Evolutionary conservation across 1,284 basidiomycete species (phyloP).

Genomic region (Cronartium ribicola): DNA sequence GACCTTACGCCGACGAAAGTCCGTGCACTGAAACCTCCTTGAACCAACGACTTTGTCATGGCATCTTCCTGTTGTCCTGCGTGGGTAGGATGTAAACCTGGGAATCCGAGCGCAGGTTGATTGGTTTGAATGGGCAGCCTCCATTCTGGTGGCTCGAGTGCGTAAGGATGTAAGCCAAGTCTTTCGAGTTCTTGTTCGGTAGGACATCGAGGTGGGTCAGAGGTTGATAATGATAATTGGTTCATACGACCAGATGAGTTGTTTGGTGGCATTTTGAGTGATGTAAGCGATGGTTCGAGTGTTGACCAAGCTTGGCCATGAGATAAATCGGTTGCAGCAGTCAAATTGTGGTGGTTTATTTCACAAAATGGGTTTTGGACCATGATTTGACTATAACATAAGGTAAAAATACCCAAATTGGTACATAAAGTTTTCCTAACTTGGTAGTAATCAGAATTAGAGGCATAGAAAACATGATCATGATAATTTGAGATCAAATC

Average conservation of each 20-base stretch:
- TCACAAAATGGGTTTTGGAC: no score
- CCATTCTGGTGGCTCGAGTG: constrained; percentile 35
- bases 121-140: constrained; percentile 38
- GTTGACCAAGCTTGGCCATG: not conserved
- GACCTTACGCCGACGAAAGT: constrained; percentile 62
- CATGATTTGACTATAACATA: no score
- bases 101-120: constrained; percentile 58
- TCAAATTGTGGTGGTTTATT: no score
- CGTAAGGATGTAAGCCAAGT: constrained; percentile 12
- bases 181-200: not conserved
- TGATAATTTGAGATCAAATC: no score
- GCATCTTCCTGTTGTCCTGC: constrained; percentile 79
- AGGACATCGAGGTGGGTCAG: not conserved
- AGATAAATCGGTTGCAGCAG: no score
- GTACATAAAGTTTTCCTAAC: no score
- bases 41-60: constrained; percentile 70
- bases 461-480: no score
- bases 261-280: not conserved
- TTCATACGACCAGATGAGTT: not conserved
- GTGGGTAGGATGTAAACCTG: constrained; percentile 77
- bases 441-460: no score
- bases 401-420: no score
- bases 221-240: not conserved
- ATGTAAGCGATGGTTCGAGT: not conserved
- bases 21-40: constrained; percentile 66